These are phyloP conservation scores for Fraxinus latifolia DNA, from an alignment of 305 asterid species.

Conservation along the genomic window DNA sequence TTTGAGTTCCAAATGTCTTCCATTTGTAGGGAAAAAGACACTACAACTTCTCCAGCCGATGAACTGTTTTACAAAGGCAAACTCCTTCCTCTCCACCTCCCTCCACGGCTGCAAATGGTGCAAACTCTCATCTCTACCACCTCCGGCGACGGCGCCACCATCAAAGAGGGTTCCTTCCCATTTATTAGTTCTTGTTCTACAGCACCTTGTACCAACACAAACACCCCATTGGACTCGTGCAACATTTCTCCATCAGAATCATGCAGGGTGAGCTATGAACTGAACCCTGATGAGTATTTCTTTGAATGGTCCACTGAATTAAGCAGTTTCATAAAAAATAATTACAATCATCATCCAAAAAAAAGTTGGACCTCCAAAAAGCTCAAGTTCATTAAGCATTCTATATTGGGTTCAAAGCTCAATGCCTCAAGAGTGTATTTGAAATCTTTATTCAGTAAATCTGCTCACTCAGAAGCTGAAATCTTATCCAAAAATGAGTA, in stretches of 20 bases:
- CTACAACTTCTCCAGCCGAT: constrained; percentile 63
- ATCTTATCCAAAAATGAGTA: constrained; percentile 16
- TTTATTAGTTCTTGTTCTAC: constrained; percentile 17
- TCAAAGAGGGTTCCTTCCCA: constrained; percentile 21
- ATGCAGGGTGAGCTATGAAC: constrained; percentile 71
- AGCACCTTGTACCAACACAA: not conserved
- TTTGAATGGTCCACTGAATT: constrained; percentile 74
- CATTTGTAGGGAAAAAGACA: constrained; percentile 21
- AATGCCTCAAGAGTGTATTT: constrained; percentile 56
- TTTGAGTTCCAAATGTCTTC: constrained; percentile 78
- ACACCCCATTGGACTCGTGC: not conserved
- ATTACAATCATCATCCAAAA: constrained; percentile 14
- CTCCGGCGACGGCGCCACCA: constrained; percentile 19
- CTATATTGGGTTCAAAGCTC: constrained; percentile 48
- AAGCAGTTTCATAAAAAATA: constrained; percentile 33
- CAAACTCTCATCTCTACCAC: constrained; percentile 32
- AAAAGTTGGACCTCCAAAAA: constrained; percentile 59
- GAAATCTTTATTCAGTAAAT: constrained; percentile 49
- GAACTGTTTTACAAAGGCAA: constrained; percentile 85
- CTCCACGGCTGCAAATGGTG: constrained; percentile 60
- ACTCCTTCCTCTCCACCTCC: constrained; percentile 83
- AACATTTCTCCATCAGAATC: constrained; percentile 66
- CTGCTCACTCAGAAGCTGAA: constrained; percentile 35
- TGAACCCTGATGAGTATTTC: constrained; percentile 60
- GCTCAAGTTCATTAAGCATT: constrained; percentile 52